A percentile compares a stretch with the other conserved stretches of the same genome.
Evolutionary conservation across 495 filamentous ascomycete genomes (phyloP).

Genomic region (Penicillium pulvis): DNA sequence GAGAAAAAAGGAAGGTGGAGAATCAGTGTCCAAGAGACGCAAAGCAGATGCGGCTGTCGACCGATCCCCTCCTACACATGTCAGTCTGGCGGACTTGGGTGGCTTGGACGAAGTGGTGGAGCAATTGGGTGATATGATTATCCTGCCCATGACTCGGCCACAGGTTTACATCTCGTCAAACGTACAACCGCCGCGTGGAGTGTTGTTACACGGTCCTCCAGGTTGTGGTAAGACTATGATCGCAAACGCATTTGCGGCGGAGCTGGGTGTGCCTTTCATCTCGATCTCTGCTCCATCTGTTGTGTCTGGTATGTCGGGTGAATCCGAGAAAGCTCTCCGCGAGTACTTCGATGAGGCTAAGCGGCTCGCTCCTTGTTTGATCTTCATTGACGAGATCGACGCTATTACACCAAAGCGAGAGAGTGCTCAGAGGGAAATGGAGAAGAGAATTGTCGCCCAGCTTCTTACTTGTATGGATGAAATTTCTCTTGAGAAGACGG

Average conservation of each 20-base stretch:
- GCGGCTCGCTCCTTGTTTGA: conserved; percentile 81
- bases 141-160: conserved; percentile 75
- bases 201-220: conserved; percentile 88
- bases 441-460: conserved; percentile 93
- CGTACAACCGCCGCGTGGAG: conserved; percentile 78
- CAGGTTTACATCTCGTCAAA: conserved; percentile 62
- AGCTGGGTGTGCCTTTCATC: conserved; percentile 83
- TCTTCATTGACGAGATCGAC: conserved; percentile 98
- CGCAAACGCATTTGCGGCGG: conserved; percentile 85
- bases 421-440: conserved; percentile 95
- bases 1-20: conserved; percentile 62
- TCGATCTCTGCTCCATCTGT: conserved; percentile 87
- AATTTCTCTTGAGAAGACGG: conserved; percentile 76
- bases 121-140: conserved; percentile 76
- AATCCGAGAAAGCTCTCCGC: conserved; percentile 91
- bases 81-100: conserved; percentile 80
- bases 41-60: conserved; percentile 60
- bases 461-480: conserved; percentile 88
- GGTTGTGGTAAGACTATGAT: conserved; percentile 96
- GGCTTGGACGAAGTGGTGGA: conserved; percentile 80
- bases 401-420: conserved; percentile 94
- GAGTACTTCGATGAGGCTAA: conserved; percentile 90
- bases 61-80: conserved; percentile 70
- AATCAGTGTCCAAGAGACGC: conserved; percentile 67
- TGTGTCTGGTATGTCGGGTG: conserved; percentile 92